phyloP scores from a whole-genome alignment of 2,329 filamentous ascomycete genomes.

The Hypoxylon sp. region DNA sequence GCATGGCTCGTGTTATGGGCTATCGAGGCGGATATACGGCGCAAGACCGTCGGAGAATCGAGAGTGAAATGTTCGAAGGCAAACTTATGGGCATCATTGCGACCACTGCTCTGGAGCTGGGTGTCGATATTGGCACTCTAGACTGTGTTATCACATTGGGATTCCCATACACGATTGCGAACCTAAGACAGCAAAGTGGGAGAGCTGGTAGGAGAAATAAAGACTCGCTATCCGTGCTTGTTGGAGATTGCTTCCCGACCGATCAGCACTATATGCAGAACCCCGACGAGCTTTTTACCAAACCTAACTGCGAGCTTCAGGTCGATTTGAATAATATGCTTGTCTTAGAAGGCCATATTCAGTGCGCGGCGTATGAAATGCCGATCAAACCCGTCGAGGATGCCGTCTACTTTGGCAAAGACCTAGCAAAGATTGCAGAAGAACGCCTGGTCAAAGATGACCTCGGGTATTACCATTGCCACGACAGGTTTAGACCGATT shows the following conservation, averaged over 20 bases:
- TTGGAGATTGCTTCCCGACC: conserved; percentile 89
- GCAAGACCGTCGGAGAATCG: conserved; percentile 88
- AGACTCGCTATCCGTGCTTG: conserved; percentile 89
- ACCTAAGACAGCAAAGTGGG: conserved; percentile 93
- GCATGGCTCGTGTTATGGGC: conserved; percentile 86
- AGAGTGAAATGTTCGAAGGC: conserved; percentile 96
- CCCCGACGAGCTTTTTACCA: conserved; percentile 91
- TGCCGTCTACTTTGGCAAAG: conserved; percentile 80
- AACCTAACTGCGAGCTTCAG: conserved; percentile 88
- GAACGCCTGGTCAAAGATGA: conserved; percentile 81
- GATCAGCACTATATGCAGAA: conserved; percentile 99
- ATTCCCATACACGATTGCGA: conserved; percentile 95
- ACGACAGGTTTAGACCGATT: conserved; percentile 86
- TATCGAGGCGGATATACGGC: conserved; percentile 96
- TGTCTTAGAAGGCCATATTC: conserved; percentile 91
- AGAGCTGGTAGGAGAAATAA: conserved; percentile 92
- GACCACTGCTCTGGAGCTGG: conserved; percentile 91
- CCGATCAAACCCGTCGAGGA: conserved; percentile 86
- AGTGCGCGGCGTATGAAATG: conserved; percentile 96
- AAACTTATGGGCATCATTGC: conserved; percentile 93
- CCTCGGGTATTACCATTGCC: conserved; percentile 89
- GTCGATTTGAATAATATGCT: conserved; percentile 94
- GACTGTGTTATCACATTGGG: conserved; percentile 95
- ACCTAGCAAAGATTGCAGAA: conserved; percentile 77
- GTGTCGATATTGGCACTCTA: conserved; percentile 93